phyloP scores from a whole-genome alignment of 177 flowering plant genomes.

The Tripterygium wilfordii region DNA sequence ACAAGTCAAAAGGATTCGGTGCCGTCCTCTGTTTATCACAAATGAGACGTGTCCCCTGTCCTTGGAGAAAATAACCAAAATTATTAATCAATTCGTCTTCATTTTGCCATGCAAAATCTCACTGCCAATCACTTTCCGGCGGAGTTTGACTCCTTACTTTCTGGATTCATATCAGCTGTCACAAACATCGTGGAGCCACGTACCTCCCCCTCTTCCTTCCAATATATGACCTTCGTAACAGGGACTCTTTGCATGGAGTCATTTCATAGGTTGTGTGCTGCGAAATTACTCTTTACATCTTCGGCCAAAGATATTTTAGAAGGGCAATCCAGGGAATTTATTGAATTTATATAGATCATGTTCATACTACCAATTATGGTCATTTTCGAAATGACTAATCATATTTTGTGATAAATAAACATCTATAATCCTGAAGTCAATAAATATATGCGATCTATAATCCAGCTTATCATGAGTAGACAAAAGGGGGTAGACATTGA shows the following conservation, averaged over 20 bases:
- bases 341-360: no score
- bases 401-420: neutral
- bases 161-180: constrained; percentile 38
- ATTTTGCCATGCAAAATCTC: neutral
- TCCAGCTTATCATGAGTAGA: no score
- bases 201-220: constrained; percentile 7
- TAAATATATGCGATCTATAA: no score
- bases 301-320: no score
- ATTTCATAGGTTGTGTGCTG: no score
- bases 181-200: constrained; percentile 27
- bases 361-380: no score
- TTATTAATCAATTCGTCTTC: neutral
- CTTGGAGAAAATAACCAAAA: neutral
- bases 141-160: constrained; percentile 7
- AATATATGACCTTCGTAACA: constrained; percentile 8
- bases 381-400: neutral
- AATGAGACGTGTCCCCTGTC: constrained; percentile 52
- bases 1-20: constrained; percentile 68
- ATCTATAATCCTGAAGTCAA: no score
- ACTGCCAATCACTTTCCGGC: constrained; percentile 23
- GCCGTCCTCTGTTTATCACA: constrained; percentile 46
- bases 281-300: no score
- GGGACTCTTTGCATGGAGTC: constrained; percentile 1
- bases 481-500: no score
- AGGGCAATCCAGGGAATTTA: neutral